Evolutionary conservation across 805 yeast genomes (phyloP).

Genomic region (Candida chilensis): DNA sequence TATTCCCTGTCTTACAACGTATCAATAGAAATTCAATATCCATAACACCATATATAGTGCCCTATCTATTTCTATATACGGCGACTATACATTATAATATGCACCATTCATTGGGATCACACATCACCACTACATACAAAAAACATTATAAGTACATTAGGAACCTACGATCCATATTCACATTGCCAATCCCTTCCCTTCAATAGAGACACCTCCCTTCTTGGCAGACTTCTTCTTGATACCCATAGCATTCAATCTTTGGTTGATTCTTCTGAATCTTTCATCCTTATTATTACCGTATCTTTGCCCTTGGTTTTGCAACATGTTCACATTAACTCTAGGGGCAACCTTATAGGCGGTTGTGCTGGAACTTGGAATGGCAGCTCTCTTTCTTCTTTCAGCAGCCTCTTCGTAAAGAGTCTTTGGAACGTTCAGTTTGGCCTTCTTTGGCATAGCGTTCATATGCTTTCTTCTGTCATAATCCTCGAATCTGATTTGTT

Average conservation of each 20-base stretch:
- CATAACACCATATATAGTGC: too few relatives aligned
- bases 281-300: slow-evolving; percentile 59
- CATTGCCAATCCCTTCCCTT: slow-evolving; percentile 51
- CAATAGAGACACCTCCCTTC: slow-evolving; percentile 73
- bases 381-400: slow-evolving; percentile 87
- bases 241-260: slow-evolving; percentile 39
- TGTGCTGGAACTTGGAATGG: slow-evolving; percentile 87
- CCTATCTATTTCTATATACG: too few relatives aligned
- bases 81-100: too few relatives aligned
- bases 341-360: slow-evolving; percentile 91
- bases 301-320: slow-evolving; percentile 31
- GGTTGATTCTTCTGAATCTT: slow-evolving; percentile 71
- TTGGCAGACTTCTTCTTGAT: slow-evolving; percentile 38
- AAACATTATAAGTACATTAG: too few relatives aligned
- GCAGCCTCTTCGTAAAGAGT: slow-evolving; percentile 84
- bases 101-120: too few relatives aligned
- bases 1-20: too few relatives aligned
- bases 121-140: too few relatives aligned
- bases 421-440: slow-evolving; percentile 23
- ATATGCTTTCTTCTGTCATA: slow-evolving; percentile 54
- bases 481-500: slow-evolving; percentile 57
- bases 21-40: too few relatives aligned
- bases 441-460: slow-evolving; percentile 26
- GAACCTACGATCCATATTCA: too few relatives aligned
- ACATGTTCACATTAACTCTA: slow-evolving; percentile 45